A percentile compares a stretch with the other conserved stretches of the same genome.
Conservation (phyloP, 768 basidiomycete species). For the Termitomyces sp. region DNA sequence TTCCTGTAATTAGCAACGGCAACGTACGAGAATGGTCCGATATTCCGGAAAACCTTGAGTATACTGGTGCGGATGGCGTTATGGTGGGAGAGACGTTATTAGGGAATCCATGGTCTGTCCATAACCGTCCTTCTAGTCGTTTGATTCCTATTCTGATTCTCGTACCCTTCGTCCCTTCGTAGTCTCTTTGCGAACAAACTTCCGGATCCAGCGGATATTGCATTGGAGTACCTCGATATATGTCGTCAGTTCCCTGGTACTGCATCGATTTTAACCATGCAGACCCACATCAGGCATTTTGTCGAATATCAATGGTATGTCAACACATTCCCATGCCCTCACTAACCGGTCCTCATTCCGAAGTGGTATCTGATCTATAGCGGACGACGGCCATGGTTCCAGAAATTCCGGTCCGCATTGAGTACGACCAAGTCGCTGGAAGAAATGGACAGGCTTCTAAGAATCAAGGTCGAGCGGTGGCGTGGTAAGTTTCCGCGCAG, state of each 20-base stretch:
- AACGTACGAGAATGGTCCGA: constrained; percentile 66
- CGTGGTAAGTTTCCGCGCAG: constrained; percentile 34
- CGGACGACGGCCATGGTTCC: constrained; percentile 51
- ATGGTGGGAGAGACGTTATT: constrained; percentile 83
- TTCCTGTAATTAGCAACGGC: constrained; percentile 76
- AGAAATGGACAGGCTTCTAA: constrained; percentile 44
- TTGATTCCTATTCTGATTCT: constrained; percentile 4
- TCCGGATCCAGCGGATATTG: constrained; percentile 65
- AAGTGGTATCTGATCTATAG: constrained; percentile 22
- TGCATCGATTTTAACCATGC: constrained; percentile 45
- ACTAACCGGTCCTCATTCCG: constrained; percentile 7
- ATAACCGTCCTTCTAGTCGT: background rate
- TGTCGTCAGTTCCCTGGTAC: constrained; percentile 52
- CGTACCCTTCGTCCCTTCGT: background rate
- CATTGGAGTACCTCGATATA: constrained; percentile 65
- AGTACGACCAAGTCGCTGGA: constrained; percentile 37
- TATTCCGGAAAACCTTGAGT: constrained; percentile 46
- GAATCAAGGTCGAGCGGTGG: constrained; percentile 44
- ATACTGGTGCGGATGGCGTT: constrained; percentile 65
- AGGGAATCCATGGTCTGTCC: constrained; percentile 63
- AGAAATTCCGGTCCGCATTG: constrained; percentile 49
- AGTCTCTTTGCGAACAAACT: constrained; percentile 55
- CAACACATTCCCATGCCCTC: constrained; percentile 6
- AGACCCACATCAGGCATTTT: constrained; percentile 66
- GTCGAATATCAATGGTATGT: constrained; percentile 66